phyloP scores from a whole-genome alignment of 495 filamentous ascomycete species.

The Podospora bellae-mahoneyi region DNA sequence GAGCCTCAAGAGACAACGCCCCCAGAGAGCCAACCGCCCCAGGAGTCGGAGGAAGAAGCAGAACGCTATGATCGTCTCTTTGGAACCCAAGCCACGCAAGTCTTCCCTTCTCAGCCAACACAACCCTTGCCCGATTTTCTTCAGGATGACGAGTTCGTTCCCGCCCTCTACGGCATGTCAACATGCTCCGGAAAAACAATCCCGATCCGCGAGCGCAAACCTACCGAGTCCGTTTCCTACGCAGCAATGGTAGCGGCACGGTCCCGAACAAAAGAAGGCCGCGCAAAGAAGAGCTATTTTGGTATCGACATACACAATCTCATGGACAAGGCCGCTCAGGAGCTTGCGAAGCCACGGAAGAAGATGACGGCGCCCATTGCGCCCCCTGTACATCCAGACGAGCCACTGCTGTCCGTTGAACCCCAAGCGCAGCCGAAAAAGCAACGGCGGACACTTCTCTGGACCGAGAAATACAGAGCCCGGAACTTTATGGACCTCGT shows the following conservation, averaged over 20 bases:
- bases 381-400: slow-evolving; percentile 27
- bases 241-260: slow-evolving; percentile 66
- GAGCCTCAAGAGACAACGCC: slow-evolving; percentile 15
- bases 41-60: slow-evolving; percentile 25
- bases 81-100: slow-evolving; percentile 11
- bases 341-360: slow-evolving; percentile 37
- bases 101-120: not conserved
- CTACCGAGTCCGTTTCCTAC: slow-evolving; percentile 53
- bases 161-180: slow-evolving; percentile 47
- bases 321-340: slow-evolving; percentile 62
- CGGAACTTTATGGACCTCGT: slow-evolving; percentile 87
- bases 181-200: slow-evolving; percentile 65
- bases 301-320: slow-evolving; percentile 85
- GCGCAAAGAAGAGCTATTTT: slow-evolving; percentile 80
- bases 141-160: slow-evolving; percentile 9
- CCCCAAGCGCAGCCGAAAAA: slow-evolving; percentile 38
- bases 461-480: slow-evolving; percentile 91
- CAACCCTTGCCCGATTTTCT: slow-evolving; percentile 9
- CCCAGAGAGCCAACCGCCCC: slow-evolving; percentile 20
- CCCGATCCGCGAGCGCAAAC: slow-evolving; percentile 51
- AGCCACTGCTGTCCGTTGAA: slow-evolving; percentile 36
- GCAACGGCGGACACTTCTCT: slow-evolving; percentile 56
- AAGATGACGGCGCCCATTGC: slow-evolving; percentile 20
- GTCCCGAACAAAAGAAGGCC: slow-evolving; percentile 62
- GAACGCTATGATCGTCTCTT: slow-evolving; percentile 33